These are phyloP conservation scores for Zea luxurians DNA, from an alignment of 176 grass and related monocot genomes.

Conservation along the genomic window DNA sequence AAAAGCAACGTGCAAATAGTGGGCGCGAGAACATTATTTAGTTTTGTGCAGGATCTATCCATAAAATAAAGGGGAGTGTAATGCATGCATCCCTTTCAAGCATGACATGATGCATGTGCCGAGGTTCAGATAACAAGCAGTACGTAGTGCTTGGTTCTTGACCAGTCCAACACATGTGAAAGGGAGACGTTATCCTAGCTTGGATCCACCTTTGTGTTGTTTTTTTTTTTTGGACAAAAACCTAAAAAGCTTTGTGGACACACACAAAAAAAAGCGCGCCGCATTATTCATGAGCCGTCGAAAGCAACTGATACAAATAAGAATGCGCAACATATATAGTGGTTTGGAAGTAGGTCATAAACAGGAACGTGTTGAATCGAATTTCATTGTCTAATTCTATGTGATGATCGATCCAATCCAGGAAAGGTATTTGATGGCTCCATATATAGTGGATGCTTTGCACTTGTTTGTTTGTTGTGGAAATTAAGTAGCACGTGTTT, in stretches of 20 bases:
- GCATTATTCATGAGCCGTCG: neutral
- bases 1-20: slow-evolving; percentile 1
- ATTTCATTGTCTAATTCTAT: slow-evolving; percentile 27
- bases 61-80: neutral
- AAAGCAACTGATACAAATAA: neutral
- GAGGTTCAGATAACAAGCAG: no score
- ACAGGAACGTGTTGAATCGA: slow-evolving; percentile 20
- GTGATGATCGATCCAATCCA: slow-evolving; percentile 22
- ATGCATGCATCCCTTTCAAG: slow-evolving; percentile 25
- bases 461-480: slow-evolving; percentile 13
- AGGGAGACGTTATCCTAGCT: neutral
- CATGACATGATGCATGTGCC: neutral
- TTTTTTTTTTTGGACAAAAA: neutral
- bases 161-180: slow-evolving; percentile 41
- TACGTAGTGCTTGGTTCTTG: neutral
- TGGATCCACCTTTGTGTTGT: slow-evolving; percentile 11
- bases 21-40: neutral
- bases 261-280: neutral
- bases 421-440: neutral
- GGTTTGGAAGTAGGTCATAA: slow-evolving; percentile 17
- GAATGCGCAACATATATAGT: neutral
- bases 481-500: neutral
- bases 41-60: slow-evolving; percentile 18
- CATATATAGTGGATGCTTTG: slow-evolving; percentile 26
- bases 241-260: slow-evolving; percentile 16